Percentiles rank a stretch among this genome's conserved stretches.
Conservation (phyloP, 2,329 filamentous ascomycete species). For the Cordyceps farinosa region DNA sequence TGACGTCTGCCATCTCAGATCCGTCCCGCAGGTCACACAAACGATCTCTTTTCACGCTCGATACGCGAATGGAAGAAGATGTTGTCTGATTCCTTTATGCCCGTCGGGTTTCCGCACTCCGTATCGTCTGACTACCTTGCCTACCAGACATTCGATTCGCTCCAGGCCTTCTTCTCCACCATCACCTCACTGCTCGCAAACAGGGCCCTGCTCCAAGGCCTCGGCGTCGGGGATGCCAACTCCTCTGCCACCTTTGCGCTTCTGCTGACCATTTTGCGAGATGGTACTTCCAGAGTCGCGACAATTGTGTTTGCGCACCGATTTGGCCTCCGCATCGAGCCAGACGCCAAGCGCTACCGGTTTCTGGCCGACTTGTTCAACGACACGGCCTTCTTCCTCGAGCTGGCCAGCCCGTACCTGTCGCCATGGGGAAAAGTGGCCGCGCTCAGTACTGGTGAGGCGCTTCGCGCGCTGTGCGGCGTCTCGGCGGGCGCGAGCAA, state of each 20-base stretch:
- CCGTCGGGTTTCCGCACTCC: conserved; percentile 81
- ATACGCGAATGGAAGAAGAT: conserved; percentile 37
- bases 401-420: conserved; percentile 74
- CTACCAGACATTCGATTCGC: conserved; percentile 68
- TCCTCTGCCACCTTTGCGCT: conserved; percentile 78
- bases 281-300: conserved; percentile 74
- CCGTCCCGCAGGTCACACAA: conserved; percentile 20
- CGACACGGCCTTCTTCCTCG: conserved; percentile 80
- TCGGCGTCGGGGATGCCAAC: conserved; percentile 79
- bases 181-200: conserved; percentile 78
- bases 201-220: conserved; percentile 70
- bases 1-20: conserved; percentile 9
- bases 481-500: conserved; percentile 89
- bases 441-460: conserved; percentile 48
- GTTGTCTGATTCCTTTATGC: conserved; percentile 70
- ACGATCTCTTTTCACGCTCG: conserved; percentile 27
- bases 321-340: conserved; percentile 77
- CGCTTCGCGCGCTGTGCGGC: conserved; percentile 67
- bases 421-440: conserved; percentile 49
- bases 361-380: conserved; percentile 87
- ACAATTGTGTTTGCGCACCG: conserved; percentile 84
- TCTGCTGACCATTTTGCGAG: conserved; percentile 77
- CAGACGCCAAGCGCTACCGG: conserved; percentile 86
- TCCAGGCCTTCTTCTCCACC: conserved; percentile 80
- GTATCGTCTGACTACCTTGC: conserved; percentile 81